phyloP scores from a whole-genome alignment of 139 green algal species.

The Axilococcus clingmanii region DNA sequence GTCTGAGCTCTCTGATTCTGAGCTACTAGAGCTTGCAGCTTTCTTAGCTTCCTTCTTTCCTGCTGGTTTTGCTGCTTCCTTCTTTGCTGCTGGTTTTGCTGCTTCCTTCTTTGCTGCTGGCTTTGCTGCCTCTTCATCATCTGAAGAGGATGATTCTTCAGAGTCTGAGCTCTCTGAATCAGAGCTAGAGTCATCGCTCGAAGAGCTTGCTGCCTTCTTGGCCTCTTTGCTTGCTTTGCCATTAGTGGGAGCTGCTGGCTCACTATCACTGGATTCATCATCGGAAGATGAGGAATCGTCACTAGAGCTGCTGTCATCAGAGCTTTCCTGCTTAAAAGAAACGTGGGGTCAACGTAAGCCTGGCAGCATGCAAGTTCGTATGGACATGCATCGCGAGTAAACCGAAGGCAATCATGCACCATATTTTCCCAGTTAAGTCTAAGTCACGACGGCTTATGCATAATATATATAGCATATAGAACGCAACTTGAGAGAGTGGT shows the following conservation, averaged over 20 bases:
- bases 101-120: not conserved
- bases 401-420: too few species aligned
- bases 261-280: constrained; percentile 8
- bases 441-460: too few species aligned
- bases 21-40: not conserved
- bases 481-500: too few species aligned
- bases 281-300: constrained; percentile 20
- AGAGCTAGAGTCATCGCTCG: not conserved
- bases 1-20: constrained; percentile 1
- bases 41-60: not conserved
- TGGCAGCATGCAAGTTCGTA: too few species aligned
- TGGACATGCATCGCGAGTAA: too few species aligned
- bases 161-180: not conserved
- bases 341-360: too few species aligned
- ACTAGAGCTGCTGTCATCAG: not conserved
- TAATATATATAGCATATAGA: too few species aligned
- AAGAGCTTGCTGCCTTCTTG: not conserved
- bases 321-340: too few species aligned
- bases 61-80: constrained; percentile 1
- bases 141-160: not conserved
- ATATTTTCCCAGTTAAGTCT: too few species aligned
- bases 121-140: too few species aligned
- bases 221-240: not conserved
- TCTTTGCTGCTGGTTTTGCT: constrained; percentile 14
- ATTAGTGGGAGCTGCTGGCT: constrained; percentile 3